Evolutionary conservation across 129 eudicot genomes (phyloP), one percentile per base, ranked within the genome.

Genomic region (Mikania micrantha): DNA sequence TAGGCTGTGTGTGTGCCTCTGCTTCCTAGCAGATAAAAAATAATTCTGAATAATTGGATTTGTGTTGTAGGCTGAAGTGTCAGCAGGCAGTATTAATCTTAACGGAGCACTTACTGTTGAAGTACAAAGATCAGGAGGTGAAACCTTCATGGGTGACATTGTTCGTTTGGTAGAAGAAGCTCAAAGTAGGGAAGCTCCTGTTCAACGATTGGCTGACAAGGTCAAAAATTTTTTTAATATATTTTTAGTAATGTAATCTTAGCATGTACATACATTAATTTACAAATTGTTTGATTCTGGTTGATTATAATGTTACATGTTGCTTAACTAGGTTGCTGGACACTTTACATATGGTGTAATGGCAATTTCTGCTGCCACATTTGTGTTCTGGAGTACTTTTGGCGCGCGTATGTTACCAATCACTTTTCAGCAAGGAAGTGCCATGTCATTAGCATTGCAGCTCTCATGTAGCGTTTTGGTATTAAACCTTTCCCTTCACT

Each of bases 381-480:
- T 89, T 81, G 66, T 87, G 84, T 94, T 94, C 77, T 94, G 99
- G 99, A 89, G 77, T 74, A 62, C 82, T 64, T 83, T 84, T 79
- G 99, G 99, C 73, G 64, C 95, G 13, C 90, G 47, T 54, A 67
- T 94, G 69, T 77, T 94, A 48, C 99, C 99, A 50, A 84, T 84
- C 50, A 69, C 90, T 71, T 66, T 89, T 73, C 69, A 80, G 76
- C 90, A 87, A 35, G 90, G 88, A 70, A 87, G 76, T 83, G 35
- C 93, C 62, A 80, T 90, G 83, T 94, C 99, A 31, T 71, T 94
- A 84, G 99, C 99, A 9, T 78, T 94, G 80, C 99, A 94, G 78
- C 99, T 94, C 75, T 94, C 99, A n/a, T 94, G 99, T 69, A 94
- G 97, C 70, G 99, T 94, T 77, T 83, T 94, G 95, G 99, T 90